Conservation (phyloP, 331 rosid genomes). For the Rhamnella rubrinervis region DNA sequence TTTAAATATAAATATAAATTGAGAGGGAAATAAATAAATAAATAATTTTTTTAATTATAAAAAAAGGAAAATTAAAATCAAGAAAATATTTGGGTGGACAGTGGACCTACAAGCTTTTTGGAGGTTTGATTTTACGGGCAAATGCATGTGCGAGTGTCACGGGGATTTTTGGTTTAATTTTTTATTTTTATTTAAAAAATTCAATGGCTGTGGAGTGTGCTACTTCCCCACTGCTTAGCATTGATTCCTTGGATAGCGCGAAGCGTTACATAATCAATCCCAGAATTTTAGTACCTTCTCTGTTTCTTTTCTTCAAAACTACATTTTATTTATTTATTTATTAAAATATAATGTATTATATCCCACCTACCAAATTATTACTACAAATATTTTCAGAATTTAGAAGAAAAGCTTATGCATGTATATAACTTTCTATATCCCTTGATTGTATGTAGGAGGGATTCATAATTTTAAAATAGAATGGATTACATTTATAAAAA, state of each 20-base stretch:
- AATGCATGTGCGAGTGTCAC: slow-evolving; percentile 55
- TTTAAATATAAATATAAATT: slow-evolving; percentile 4
- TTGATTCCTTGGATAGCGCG: slow-evolving; percentile 20
- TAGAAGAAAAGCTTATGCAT: too few species aligned
- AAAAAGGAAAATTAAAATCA: not conserved
- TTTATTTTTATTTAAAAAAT: not conserved
- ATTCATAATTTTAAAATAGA: too few species aligned
- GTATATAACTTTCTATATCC: too few species aligned
- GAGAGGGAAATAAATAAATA: not conserved
- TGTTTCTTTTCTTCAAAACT: too few species aligned
- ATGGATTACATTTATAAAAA: too few species aligned
- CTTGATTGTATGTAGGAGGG: too few species aligned
- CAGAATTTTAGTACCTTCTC: not conserved
- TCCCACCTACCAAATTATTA: not conserved
- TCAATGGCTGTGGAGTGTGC: not conserved
- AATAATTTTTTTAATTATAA: not conserved
- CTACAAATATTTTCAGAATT: too few species aligned
- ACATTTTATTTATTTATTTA: not conserved
- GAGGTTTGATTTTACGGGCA: slow-evolving; percentile 52
- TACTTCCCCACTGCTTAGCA: not conserved
- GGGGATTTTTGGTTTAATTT: not conserved
- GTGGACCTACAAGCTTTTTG: slow-evolving; percentile 47
- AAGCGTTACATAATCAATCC: not conserved
- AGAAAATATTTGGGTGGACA: slow-evolving; percentile 27
- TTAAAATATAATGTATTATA: not conserved